A percentile compares a stretch with the other conserved stretches of the same genome.
Evolutionary conservation across 1,284 basidiomycete genomes (phyloP).

Genomic region (Wallemia mellicola): DNA sequence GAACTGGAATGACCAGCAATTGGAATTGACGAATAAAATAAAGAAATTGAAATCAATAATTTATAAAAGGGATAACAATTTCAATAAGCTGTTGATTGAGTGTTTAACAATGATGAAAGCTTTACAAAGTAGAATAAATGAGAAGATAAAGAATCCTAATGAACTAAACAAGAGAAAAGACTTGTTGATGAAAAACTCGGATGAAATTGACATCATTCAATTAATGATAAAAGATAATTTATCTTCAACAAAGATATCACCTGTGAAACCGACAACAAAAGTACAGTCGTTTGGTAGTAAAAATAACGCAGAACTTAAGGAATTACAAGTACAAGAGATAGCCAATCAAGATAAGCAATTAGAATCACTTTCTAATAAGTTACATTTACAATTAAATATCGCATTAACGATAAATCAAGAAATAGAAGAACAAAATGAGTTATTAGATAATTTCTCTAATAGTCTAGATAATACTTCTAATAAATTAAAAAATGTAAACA

Average conservation of each 20-base stretch:
- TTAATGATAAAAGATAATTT: not conserved
- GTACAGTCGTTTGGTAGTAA: conserved; percentile 64
- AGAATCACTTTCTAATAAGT: conserved; percentile 40
- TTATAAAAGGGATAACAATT: too few species aligned
- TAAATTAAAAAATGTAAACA: too few species aligned
- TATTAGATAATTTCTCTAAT: too few species aligned
- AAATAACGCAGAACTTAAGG: conserved; percentile 43
- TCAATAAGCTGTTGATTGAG: too few species aligned
- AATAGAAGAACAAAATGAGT: conserved; percentile 52
- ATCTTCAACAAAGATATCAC: too few species aligned
- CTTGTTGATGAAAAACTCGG: not conserved
- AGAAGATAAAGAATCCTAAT: too few species aligned
- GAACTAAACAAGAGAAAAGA: not conserved
- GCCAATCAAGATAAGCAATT: conserved; percentile 57
- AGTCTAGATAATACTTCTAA: too few species aligned
- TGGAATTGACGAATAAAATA: not conserved
- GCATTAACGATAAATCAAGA: conserved; percentile 67
- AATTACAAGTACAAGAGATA: conserved; percentile 50
- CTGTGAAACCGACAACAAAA: conserved; percentile 58
- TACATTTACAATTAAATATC: conserved; percentile 57
- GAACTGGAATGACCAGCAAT: conserved; percentile 5
- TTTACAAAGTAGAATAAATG: too few species aligned
- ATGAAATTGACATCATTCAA: not conserved
- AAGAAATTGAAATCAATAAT: too few species aligned
- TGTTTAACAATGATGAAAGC: too few species aligned